Percentiles rank a stretch among this genome's conserved stretches.
Conservation (phyloP, 495 filamentous ascomycete species). For the Aspergillus incahuasiensis region DNA sequence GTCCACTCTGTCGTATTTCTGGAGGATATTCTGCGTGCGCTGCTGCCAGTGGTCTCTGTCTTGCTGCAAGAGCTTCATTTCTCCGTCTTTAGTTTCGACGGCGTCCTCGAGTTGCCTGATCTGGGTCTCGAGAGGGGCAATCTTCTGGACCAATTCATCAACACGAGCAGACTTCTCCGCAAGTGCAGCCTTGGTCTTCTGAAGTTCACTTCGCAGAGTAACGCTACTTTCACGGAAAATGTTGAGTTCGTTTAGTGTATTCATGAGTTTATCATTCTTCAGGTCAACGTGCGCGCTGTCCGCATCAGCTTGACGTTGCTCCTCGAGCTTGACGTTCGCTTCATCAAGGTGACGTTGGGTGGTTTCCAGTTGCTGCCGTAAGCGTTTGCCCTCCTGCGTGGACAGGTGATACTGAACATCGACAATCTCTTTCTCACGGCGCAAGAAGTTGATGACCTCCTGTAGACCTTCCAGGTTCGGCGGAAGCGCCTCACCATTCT, state of each 20-base stretch:
- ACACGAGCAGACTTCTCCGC: constrained; percentile 68
- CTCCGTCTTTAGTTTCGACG: constrained; percentile 71
- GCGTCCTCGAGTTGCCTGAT: constrained; percentile 77
- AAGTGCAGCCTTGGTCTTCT: constrained; percentile 69
- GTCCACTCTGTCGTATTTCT: constrained; percentile 93
- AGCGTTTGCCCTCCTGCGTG: constrained; percentile 74
- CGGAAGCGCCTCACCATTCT: constrained; percentile 35
- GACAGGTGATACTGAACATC: constrained; percentile 91
- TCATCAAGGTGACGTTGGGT: constrained; percentile 82
- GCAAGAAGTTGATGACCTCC: constrained; percentile 82
- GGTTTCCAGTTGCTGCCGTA: constrained; percentile 87
- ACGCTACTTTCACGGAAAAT: constrained; percentile 89
- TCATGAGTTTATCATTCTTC: constrained; percentile 82
- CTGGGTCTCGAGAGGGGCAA: constrained; percentile 75
- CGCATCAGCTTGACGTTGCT: constrained; percentile 74
- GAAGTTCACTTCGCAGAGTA: constrained; percentile 78
- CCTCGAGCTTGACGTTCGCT: constrained; percentile 74
- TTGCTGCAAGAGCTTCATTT: constrained; percentile 77
- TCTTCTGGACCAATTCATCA: constrained; percentile 65
- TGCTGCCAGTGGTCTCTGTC: constrained; percentile 91
- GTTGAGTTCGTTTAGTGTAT: constrained; percentile 91
- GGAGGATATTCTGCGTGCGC: constrained; percentile 86
- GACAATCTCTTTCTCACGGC: constrained; percentile 96
- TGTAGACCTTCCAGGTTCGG: constrained; percentile 68
- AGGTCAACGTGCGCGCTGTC: constrained; percentile 64